phyloP scores from a whole-genome alignment of 805 yeast genomes.

The Pichia thaimueangensis region DNA sequence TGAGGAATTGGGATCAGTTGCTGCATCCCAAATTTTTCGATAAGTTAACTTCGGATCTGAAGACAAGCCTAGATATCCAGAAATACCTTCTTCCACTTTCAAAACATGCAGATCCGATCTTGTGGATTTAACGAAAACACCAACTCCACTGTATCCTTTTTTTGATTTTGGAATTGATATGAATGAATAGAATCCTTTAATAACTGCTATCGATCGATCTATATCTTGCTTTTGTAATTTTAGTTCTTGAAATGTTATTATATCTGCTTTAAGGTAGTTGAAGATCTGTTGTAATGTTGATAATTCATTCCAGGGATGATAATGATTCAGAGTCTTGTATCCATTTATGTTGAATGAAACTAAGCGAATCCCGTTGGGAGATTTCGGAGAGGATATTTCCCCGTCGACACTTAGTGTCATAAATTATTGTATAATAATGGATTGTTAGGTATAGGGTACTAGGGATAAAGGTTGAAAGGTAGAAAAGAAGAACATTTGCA shows the following conservation, averaged over 20 bases:
- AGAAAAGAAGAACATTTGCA: no score
- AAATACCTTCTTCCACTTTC: conserved; percentile 86
- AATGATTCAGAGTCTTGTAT: conserved; percentile 67
- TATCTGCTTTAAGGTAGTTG: conserved; percentile 54
- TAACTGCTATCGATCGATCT: conserved; percentile 29
- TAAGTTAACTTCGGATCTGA: conserved; percentile 14
- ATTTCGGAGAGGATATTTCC: not conserved
- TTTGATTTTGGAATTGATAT: conserved; percentile 60
- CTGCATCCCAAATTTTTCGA: conserved; percentile 23
- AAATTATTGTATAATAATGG: no score
- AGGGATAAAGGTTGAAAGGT: no score
- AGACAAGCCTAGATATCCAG: conserved; percentile 49
- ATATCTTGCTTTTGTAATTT: conserved; percentile 54
- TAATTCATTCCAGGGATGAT: conserved; percentile 72
- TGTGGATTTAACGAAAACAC: conserved; percentile 62
- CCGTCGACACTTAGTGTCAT: conserved; percentile 8
- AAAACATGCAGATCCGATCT: conserved; percentile 39
- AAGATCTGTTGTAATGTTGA: conserved; percentile 42
- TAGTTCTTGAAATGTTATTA: conserved; percentile 82
- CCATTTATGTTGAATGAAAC: conserved; percentile 81
- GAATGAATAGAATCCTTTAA: conserved; percentile 57
- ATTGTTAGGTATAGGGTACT: no score
- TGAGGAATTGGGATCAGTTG: conserved; percentile 1
- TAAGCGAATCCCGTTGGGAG: conserved; percentile 16
- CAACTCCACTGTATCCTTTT: conserved; percentile 92